Evolutionary conservation across 495 filamentous ascomycete genomes (phyloP), one percentile per base, ranked within the genome.

Genomic region (Aspergillus nanangensis): DNA sequence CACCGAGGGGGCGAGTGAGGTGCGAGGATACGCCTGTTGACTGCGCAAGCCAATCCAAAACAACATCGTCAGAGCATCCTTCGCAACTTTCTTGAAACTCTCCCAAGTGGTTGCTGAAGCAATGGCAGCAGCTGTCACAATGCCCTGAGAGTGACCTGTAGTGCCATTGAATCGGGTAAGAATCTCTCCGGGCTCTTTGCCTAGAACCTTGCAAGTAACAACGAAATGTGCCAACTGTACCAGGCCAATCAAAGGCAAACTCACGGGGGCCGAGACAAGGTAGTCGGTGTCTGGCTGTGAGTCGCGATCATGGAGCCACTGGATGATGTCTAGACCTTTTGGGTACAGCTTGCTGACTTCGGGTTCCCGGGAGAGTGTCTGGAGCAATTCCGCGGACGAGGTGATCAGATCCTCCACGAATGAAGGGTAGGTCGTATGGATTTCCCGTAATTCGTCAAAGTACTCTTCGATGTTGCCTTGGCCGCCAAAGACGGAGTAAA

Each of bases 31-130:
- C 1, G 90, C 90, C 62, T 99, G 94, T 61, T 99, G 94, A 63
- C 92, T 96, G 52, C 94, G 87, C n/a, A 91, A 80, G 51, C 94
- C 94, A 52, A 99, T 97, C 94, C 93, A 99, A 74, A 99, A 99
- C n/a, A 99, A 85, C 47, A 94, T 86, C 5, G 84, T 94, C 45
- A 99, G 70, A 2, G 91, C 86, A 57, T 86, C 78, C 41, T 77
- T 84, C 25, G 89, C 76, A 24, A 84, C 77, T 55, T 86, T 80
- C 29, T 87, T 79, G 56, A 94, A 97, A 2, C 85, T 86, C 48
- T 94, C 87, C 94, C 94, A 97, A 35, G 79, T 83, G 51, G 86
- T 82, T 8, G 89, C 84, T 2, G 90, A 84, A 4, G 94, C 86
- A 41, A 94, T 93, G 22, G 83, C 88, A n/a, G 91, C 91, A 11